phyloP scores from a whole-genome alignment of 495 filamentous ascomycete genomes.

The Penicillium maclennaniae region DNA sequence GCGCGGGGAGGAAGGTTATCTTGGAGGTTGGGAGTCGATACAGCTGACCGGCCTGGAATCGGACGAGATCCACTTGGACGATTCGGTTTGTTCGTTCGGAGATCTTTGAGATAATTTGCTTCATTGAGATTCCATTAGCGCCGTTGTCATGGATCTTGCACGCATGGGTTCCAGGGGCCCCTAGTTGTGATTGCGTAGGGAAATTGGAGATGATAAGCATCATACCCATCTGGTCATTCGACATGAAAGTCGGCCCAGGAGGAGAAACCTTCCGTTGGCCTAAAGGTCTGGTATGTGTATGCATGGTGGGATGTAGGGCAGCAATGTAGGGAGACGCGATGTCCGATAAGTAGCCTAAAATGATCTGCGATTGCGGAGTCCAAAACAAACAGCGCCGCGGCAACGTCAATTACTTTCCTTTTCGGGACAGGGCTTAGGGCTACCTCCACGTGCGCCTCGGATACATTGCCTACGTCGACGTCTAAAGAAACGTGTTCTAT shows the following conservation, averaged over 20 bases:
- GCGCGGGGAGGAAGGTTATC: slow-evolving; percentile 42
- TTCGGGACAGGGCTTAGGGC: slow-evolving; percentile 21
- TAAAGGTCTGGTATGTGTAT: slow-evolving; percentile 37
- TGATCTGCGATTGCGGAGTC: slow-evolving; percentile 5
- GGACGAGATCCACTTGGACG: slow-evolving; percentile 79
- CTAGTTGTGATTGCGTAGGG: slow-evolving; percentile 4
- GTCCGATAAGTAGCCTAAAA: slow-evolving; percentile 13
- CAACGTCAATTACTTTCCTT: slow-evolving; percentile 16
- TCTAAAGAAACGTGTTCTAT: not conserved
- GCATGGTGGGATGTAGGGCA: slow-evolving; percentile 23
- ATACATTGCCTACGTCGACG: no score
- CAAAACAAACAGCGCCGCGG: slow-evolving; percentile 28
- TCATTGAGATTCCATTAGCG: slow-evolving; percentile 11
- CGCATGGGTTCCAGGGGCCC: not conserved
- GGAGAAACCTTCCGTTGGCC: slow-evolving; percentile 60
- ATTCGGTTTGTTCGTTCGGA: slow-evolving; percentile 72
- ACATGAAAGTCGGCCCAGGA: slow-evolving; percentile 79
- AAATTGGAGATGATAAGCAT: slow-evolving; percentile 11
- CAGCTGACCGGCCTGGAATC: slow-evolving; percentile 46
- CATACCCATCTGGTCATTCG: slow-evolving; percentile 81
- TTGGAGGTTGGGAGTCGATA: slow-evolving; percentile 36
- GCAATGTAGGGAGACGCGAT: slow-evolving; percentile 2
- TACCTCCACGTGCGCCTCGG: not conserved
- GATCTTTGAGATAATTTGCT: slow-evolving; percentile 74
- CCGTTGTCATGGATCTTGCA: not conserved